Evolutionary conservation across 805 yeast genomes (phyloP).

Genomic region (Sungouiozyma ichnusensis): DNA sequence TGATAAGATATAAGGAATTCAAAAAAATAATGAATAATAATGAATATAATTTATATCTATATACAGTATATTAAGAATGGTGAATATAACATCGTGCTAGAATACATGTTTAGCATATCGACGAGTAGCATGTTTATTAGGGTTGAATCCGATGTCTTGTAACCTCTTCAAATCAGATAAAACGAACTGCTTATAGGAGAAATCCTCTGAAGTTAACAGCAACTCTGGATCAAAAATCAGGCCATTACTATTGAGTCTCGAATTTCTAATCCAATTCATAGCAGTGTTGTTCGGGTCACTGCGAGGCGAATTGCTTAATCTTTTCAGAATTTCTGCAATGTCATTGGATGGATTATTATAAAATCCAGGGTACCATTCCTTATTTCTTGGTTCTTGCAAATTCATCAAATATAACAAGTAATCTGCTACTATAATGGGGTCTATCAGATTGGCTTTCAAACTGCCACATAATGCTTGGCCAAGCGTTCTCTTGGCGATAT

Average conservation of each 20-base stretch:
- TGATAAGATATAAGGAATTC: too few species aligned
- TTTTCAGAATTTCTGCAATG: slow-evolving; percentile 43
- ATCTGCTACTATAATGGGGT: slow-evolving; percentile 80
- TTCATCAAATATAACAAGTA: slow-evolving; percentile 69
- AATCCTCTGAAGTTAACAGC: slow-evolving; percentile 11
- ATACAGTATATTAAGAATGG: not conserved
- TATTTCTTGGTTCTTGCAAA: slow-evolving; percentile 32
- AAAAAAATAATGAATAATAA: too few species aligned
- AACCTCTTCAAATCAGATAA: slow-evolving; percentile 5
- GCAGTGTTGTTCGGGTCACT: slow-evolving; percentile 42
- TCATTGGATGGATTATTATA: slow-evolving; percentile 57
- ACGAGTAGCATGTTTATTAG: not conserved
- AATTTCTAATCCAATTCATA: slow-evolving; percentile 47
- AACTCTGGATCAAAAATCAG: slow-evolving; percentile 19
- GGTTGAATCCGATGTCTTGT: slow-evolving; percentile 4
- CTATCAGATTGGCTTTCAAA: slow-evolving; percentile 57
- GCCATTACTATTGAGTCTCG: slow-evolving; percentile 44
- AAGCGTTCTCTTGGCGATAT: slow-evolving; percentile 59
- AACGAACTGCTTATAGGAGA: slow-evolving; percentile 12
- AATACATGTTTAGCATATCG: slow-evolving; percentile 2
- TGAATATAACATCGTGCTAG: too few species aligned
- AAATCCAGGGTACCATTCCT: slow-evolving; percentile 7
- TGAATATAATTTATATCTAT: not conserved
- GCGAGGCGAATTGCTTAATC: slow-evolving; percentile 33
- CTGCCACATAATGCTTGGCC: slow-evolving; percentile 66